phyloP scores from a whole-genome alignment of 2,329 filamentous ascomycete species.

The Furcasterigmium furcatum region DNA sequence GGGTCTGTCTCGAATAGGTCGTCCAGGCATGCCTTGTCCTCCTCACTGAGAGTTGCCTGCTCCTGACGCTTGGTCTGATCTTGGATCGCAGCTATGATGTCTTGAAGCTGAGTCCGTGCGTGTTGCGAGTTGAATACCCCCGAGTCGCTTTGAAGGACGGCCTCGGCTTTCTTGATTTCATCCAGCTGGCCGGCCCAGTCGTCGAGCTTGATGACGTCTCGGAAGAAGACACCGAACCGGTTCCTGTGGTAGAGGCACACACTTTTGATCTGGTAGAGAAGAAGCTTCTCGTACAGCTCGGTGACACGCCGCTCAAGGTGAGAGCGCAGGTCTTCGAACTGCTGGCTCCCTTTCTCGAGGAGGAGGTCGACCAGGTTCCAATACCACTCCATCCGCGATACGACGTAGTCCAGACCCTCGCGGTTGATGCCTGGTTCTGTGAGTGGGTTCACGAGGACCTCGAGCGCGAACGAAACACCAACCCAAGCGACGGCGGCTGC shows the following conservation, averaged over 20 bases:
- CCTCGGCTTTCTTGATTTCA: constrained; percentile 22
- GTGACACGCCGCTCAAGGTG: constrained; percentile 10
- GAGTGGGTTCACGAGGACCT: constrained; percentile 24
- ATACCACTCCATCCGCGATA: constrained; percentile 33
- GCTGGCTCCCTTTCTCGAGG: constrained; percentile 18
- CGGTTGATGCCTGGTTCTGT: constrained; percentile 21
- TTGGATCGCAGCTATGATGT: constrained; percentile 4
- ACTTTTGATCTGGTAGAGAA: constrained; percentile 36
- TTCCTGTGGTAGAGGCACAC: constrained; percentile 29
- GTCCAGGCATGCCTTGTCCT: constrained; percentile 20
- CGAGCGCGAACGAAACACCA: constrained; percentile 26
- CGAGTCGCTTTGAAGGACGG: constrained; percentile 7
- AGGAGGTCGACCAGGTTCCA: constrained; percentile 26
- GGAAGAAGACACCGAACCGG: constrained; percentile 19
- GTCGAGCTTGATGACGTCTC: constrained; percentile 24
- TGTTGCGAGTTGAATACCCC: constrained; percentile 19
- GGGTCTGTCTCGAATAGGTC: constrained; percentile 17
- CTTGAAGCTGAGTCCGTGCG: constrained; percentile 9
- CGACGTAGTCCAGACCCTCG: constrained; percentile 27
- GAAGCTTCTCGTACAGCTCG: constrained; percentile 34
- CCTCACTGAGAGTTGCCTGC: constrained; percentile 6
- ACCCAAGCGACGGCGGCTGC: constrained; percentile 32
- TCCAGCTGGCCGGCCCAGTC: constrained; percentile 28
- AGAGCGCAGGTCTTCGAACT: constrained; percentile 14
- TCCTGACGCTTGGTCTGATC: constrained; percentile 11